These are phyloP conservation scores for Kodamaea derodonti DNA, from an alignment of 1,139 yeast species.

Conservation along the genomic window DNA sequence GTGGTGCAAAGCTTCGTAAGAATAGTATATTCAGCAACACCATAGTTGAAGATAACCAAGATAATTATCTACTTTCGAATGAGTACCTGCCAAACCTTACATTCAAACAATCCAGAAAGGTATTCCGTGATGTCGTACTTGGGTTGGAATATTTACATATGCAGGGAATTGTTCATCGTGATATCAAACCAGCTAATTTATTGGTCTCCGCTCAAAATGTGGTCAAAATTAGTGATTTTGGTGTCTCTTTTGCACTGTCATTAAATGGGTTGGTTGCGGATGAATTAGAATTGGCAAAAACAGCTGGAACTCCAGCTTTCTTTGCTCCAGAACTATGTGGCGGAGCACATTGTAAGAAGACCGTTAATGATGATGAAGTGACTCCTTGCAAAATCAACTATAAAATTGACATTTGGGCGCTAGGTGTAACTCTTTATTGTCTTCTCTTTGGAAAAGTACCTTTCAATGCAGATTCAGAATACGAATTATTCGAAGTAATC, in stretches of 20 bases:
- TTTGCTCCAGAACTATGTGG: conserved; percentile 75
- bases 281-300: conserved; percentile 81
- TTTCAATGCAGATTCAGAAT: conserved; percentile 85
- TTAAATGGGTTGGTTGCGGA: conserved; percentile 44
- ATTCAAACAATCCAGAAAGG: conserved; percentile 61
- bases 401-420: conserved; percentile 94
- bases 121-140: conserved; percentile 79
- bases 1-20: conserved; percentile 17
- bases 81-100: conserved; percentile 57
- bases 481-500: conserved; percentile 80
- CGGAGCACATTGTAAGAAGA: conserved; percentile 1
- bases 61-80: conserved; percentile 37
- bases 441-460: conserved; percentile 86
- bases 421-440: conserved; percentile 91
- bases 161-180: conserved; percentile 94
- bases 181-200: conserved; percentile 94
- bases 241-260: conserved; percentile 83
- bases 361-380: background rate
- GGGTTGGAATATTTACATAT: conserved; percentile 91
- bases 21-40: background rate
- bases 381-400: conserved; percentile 48
- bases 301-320: conserved; percentile 90
- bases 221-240: conserved; percentile 94
- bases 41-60: conserved; percentile 15
- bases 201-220: conserved; percentile 66